Conservation (phyloP, 2,329 filamentous ascomycete genomes). For the Ramichloridium luteum region DNA sequence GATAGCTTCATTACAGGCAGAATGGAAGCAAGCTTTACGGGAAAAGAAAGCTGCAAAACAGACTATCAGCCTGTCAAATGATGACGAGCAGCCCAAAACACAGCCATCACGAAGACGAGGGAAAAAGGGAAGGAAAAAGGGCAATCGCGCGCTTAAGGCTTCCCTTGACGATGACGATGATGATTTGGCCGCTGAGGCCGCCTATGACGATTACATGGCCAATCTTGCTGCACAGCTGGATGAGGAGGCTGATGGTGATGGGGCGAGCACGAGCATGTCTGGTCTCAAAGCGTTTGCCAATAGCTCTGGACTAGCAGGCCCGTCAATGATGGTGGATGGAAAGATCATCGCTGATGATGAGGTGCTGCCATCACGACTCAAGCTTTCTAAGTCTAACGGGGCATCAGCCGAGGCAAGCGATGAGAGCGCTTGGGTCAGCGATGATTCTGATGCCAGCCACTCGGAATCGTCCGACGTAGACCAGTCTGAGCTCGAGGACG, state of each 20-base stretch:
- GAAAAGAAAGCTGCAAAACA: slow-evolving; percentile 17
- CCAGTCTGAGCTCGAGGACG: slow-evolving; percentile 25
- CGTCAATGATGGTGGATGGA: slow-evolving; percentile 20
- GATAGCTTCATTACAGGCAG: slow-evolving; percentile 15
- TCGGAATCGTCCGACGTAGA: slow-evolving; percentile 24
- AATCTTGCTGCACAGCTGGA: slow-evolving; percentile 41
- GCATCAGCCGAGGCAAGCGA: slow-evolving; percentile 8
- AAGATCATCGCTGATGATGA: slow-evolving; percentile 20
- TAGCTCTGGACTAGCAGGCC: slow-evolving; percentile 11
- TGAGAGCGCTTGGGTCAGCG: slow-evolving; percentile 11
- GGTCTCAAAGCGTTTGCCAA: slow-evolving; percentile 3
- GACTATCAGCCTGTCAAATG: slow-evolving; percentile 1
- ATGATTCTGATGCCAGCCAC: slow-evolving; percentile 11
- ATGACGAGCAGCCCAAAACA: not conserved
- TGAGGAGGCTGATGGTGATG: slow-evolving; percentile 12
- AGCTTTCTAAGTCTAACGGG: slow-evolving; percentile 1
- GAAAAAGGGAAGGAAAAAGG: slow-evolving; percentile 24
- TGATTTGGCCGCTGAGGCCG: slow-evolving; percentile 24
- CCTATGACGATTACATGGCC: slow-evolving; percentile 55
- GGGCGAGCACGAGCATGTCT: slow-evolving; percentile 6
- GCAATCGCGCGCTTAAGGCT: slow-evolving; percentile 19
- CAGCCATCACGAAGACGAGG: slow-evolving; percentile 10
- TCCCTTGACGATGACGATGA: slow-evolving; percentile 35
- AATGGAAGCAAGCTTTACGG: slow-evolving; percentile 14
- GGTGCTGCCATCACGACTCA: slow-evolving; percentile 13